These are phyloP conservation scores for Nadsonia fulvescens DNA, from an alignment of 805 yeast genomes.

Conservation along the genomic window DNA sequence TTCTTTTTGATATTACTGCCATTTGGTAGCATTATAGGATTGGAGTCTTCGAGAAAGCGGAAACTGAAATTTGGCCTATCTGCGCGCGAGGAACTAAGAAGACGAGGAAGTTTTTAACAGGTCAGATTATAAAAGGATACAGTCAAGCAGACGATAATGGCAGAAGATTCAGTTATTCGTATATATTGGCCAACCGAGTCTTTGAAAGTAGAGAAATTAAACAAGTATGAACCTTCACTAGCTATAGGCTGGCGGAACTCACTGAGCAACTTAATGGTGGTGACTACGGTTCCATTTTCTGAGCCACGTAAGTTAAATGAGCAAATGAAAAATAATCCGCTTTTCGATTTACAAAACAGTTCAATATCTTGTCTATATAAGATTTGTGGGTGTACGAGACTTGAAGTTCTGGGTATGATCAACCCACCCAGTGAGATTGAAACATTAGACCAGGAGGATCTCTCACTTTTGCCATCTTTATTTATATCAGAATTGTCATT, in stretches of 20 bases:
- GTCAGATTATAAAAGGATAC: too few relatives aligned
- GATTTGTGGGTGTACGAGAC: conserved; percentile 9
- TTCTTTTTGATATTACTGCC: too few relatives aligned
- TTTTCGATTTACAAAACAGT: conserved; percentile 7
- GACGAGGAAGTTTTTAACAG: conserved; percentile 1
- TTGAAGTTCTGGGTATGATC: conserved; percentile 10
- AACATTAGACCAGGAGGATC: too few relatives aligned
- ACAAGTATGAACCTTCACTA: conserved; percentile 8
- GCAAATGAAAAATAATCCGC: conserved; percentile 8
- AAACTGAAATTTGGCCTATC: not conserved
- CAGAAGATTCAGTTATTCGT: too few relatives aligned
- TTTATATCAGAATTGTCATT: too few relatives aligned
- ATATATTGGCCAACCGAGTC: conserved; percentile 20
- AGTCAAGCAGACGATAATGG: too few relatives aligned
- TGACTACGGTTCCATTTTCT: conserved; percentile 12
- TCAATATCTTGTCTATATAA: conserved; percentile 8
- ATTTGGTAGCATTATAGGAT: conserved; percentile 5
- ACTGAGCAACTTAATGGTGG: conserved; percentile 11
- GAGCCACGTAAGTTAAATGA: conserved; percentile 9
- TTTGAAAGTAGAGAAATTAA: conserved; percentile 7
- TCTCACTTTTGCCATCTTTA: too few relatives aligned
- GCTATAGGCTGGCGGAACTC: conserved; percentile 13
- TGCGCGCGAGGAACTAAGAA: conserved; percentile 1
- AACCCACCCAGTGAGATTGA: too few relatives aligned
- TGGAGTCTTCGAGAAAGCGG: not conserved